Evolutionary conservation across 2,329 filamentous ascomycete species (phyloP).

Genomic region (Aspergillaceae sp.): DNA sequence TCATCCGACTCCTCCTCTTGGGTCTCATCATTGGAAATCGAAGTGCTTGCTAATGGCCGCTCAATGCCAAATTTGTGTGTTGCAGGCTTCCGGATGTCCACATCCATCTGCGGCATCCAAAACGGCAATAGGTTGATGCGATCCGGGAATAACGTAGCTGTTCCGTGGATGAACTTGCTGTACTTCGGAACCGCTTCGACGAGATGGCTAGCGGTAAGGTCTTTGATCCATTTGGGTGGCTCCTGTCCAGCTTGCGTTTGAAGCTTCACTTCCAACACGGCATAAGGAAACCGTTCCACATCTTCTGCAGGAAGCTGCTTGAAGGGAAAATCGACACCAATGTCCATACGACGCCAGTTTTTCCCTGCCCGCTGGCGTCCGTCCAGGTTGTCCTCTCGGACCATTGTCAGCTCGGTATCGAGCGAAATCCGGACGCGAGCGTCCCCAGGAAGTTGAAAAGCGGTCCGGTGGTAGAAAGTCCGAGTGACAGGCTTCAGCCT

Average conservation of each 20-base stretch:
- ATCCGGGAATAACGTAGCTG: slow-evolving; percentile 74
- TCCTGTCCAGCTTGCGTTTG: slow-evolving; percentile 94
- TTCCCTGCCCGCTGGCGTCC: slow-evolving; percentile 65
- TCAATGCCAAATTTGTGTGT: slow-evolving; percentile 87
- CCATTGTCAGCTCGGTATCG: slow-evolving; percentile 91
- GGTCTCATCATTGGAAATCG: slow-evolving; percentile 65
- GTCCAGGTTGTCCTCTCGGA: slow-evolving; percentile 78
- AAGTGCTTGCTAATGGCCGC: slow-evolving; percentile 64
- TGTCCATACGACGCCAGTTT: slow-evolving; percentile 96
- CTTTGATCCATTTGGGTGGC: slow-evolving; percentile 90
- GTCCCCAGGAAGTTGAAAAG: slow-evolving; percentile 94
- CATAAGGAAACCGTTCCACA: slow-evolving; percentile 87
- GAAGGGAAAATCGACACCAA: slow-evolving; percentile 93
- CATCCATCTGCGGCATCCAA: slow-evolving; percentile 98
- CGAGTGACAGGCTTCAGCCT: slow-evolving; percentile 82
- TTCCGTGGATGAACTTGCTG: slow-evolving; percentile 97
- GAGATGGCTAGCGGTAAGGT: slow-evolving; percentile 84
- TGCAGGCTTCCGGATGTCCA: slow-evolving; percentile 89
- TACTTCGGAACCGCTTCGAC: slow-evolving; percentile 99
- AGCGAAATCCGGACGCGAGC: slow-evolving; percentile 93
- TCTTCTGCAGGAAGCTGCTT: slow-evolving; percentile 77
- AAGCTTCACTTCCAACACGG: slow-evolving; percentile 91
- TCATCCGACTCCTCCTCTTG: slow-evolving; percentile 63
- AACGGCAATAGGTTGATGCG: slow-evolving; percentile 86
- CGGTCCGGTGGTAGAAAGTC: slow-evolving; percentile 96